Evolutionary conservation across 345 rosid genomes (phyloP).

Genomic region (Murraya paniculata): DNA sequence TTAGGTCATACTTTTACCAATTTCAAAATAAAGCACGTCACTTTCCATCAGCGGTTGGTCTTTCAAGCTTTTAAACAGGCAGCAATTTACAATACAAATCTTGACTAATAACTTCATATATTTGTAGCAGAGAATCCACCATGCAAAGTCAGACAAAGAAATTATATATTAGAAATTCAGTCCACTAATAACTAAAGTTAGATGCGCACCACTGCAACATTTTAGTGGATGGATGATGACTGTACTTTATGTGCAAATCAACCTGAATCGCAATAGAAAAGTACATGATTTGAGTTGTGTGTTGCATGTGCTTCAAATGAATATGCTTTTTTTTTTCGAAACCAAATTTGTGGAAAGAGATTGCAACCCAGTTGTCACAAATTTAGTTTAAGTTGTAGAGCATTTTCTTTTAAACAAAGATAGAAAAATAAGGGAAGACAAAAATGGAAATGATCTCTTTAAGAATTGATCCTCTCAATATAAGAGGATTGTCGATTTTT

Average conservation of each 20-base stretch:
- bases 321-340: background rate
- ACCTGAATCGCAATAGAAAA: background rate
- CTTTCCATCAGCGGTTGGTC: background rate
- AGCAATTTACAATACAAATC: background rate
- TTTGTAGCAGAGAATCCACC: background rate
- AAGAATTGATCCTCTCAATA: conserved; percentile 43
- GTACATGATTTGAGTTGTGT: background rate
- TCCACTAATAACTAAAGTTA: background rate
- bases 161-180: background rate
- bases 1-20: no score
- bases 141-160: no score
- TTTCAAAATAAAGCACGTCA: background rate
- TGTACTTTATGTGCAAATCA: background rate
- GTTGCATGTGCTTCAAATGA: background rate
- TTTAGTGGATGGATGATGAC: background rate
- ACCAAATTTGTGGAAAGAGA: background rate
- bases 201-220: background rate
- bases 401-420: background rate
- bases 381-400: no score
- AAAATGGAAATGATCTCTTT: conserved; percentile 1
- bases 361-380: no score
- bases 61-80: background rate
- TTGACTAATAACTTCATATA: background rate
- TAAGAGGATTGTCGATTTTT: conserved; percentile 56
- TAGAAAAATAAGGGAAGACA: background rate